A percentile compares a stretch with the other conserved stretches of the same genome.
Evolutionary conservation across 495 filamentous ascomycete genomes (phyloP).

Genomic region (Lophiotrema nucula): DNA sequence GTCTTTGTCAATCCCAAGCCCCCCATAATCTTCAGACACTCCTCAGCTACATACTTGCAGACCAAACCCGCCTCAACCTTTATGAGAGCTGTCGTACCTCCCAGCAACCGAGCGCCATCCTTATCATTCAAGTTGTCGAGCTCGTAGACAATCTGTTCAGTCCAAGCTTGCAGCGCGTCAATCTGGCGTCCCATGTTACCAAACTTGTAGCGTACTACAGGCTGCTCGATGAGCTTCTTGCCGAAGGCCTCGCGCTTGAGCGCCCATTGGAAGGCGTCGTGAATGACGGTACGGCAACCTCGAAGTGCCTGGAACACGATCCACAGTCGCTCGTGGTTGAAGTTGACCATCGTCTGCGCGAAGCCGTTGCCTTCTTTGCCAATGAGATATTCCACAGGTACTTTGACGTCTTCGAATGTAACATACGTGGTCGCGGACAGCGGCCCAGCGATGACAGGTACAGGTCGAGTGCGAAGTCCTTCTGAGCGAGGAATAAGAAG

Average conservation of each 20-base stretch:
- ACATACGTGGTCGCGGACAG: constrained; percentile 32
- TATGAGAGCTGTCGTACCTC: constrained; percentile 24
- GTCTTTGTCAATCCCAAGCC: constrained; percentile 21
- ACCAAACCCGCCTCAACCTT: constrained; percentile 29
- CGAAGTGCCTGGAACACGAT: constrained; percentile 29
- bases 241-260: constrained; percentile 35
- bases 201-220: constrained; percentile 33
- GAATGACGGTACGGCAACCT: constrained; percentile 19
- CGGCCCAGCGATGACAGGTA: constrained; percentile 20
- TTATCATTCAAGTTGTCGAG: constrained; percentile 28
- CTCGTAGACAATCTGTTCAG: constrained; percentile 34
- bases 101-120: constrained; percentile 23
- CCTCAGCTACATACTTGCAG: constrained; percentile 28
- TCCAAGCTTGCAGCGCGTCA: constrained; percentile 34
- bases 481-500: constrained; percentile 32
- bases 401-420: constrained; percentile 37
- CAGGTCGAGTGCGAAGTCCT: constrained; percentile 28
- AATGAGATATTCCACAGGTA: constrained; percentile 32
- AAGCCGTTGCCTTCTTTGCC: constrained; percentile 31
- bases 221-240: constrained; percentile 32
- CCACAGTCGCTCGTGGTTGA: constrained; percentile 37
- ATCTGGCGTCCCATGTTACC: constrained; percentile 27
- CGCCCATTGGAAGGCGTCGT: constrained; percentile 29
- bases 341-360: constrained; percentile 35
- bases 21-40: constrained; percentile 34